phyloP scores from a whole-genome alignment of 2,329 filamentous ascomycete species.

The Podosphaera leucotricha region DNA sequence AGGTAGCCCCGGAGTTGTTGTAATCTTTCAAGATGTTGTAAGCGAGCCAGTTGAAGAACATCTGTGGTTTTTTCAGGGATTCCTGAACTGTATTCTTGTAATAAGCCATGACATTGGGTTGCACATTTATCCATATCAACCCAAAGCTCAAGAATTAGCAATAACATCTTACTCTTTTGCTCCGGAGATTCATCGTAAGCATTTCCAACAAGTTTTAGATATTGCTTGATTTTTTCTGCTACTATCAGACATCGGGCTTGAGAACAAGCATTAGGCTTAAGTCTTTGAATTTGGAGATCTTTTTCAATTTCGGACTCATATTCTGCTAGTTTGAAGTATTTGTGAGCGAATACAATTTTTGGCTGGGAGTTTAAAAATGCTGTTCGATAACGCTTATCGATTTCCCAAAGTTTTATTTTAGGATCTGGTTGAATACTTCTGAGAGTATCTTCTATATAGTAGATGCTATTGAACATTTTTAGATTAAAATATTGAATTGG shows the following conservation, averaged over 20 bases:
- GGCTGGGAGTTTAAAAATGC: neutral
- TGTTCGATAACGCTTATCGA: neutral
- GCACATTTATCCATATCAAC: constrained; percentile 27
- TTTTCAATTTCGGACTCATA: constrained; percentile 7
- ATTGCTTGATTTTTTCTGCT: constrained; percentile 16
- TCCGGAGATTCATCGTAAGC: constrained; percentile 23
- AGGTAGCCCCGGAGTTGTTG: constrained; percentile 26
- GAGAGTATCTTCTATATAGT: neutral
- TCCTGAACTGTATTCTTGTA: constrained; percentile 26
- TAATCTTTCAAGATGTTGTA: constrained; percentile 26
- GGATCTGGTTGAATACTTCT: neutral
- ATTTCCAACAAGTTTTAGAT: constrained; percentile 16
- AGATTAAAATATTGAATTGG: neutral
- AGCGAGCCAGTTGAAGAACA: constrained; percentile 25
- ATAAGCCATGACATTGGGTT: constrained; percentile 20
- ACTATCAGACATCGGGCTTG: constrained; percentile 14
- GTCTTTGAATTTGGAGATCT: neutral
- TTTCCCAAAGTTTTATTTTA: neutral
- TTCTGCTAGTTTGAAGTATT: constrained; percentile 10
- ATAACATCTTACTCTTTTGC: constrained; percentile 26
- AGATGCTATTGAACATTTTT: neutral
- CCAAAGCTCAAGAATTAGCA: constrained; percentile 35
- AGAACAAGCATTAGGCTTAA: neutral
- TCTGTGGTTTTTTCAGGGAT: constrained; percentile 28
- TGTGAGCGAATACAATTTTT: constrained; percentile 6